These are phyloP conservation scores for Annona cherimola DNA, from an alignment of 164 flowering plant genomes.

Conservation along the genomic window DNA sequence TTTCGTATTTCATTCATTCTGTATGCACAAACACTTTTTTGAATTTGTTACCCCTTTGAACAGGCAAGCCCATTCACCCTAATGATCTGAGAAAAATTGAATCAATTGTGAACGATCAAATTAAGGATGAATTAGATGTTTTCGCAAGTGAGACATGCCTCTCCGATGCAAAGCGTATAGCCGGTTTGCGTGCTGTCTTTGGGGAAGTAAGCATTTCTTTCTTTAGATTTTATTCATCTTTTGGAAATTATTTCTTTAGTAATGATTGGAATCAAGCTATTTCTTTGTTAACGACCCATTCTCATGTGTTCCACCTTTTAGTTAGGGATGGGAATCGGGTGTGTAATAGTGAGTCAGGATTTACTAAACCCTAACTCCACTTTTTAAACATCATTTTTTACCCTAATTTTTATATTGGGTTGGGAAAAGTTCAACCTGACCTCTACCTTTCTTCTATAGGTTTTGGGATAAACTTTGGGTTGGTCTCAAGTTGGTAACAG, in stretches of 20 bases:
- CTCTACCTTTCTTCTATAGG: no score
- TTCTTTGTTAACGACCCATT: no score
- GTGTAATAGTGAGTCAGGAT: no score
- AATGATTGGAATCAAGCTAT: background rate
- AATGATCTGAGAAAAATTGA: constrained; percentile 73
- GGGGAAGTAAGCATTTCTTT: constrained; percentile 70
- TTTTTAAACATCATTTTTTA: no score
- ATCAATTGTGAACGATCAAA: constrained; percentile 79
- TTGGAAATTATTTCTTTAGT: background rate
- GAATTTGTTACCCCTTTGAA: constrained; percentile 10
- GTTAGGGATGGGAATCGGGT: no score
- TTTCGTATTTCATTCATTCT: background rate
- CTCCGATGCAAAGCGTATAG: constrained; percentile 74
- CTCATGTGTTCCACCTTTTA: no score
- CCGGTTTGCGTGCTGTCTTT: constrained; percentile 95
- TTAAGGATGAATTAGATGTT: constrained; percentile 72
- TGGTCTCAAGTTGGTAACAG: no score
- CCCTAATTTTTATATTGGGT: no score
- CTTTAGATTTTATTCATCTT: background rate
- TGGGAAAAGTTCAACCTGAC: no score
- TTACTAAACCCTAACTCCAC: no score
- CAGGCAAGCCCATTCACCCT: constrained; percentile 80
- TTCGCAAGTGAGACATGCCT: constrained; percentile 66
- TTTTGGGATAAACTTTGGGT: no score
- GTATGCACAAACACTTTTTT: background rate